A percentile compares a stretch with the other conserved stretches of the same genome.
Evolutionary conservation across 2,329 filamentous ascomycete species (phyloP).

Genomic region (Hypoxylon sp.): DNA sequence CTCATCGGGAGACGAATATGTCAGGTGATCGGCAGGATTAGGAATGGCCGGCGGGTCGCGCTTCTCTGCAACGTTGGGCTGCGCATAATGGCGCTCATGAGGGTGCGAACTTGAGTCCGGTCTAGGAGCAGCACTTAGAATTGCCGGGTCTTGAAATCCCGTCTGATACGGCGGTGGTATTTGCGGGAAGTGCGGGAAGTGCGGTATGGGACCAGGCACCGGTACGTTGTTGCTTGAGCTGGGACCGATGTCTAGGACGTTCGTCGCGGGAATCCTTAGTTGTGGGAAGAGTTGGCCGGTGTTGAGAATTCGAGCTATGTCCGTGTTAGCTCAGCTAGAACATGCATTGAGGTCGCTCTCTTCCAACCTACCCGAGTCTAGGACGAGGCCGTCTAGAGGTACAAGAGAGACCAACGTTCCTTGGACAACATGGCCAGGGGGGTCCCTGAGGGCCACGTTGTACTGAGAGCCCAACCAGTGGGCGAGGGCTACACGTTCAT

Average conservation of each 20-base stretch:
- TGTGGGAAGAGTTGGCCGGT: slow-evolving; percentile 40
- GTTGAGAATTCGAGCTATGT: slow-evolving; percentile 35
- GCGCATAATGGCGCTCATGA: slow-evolving; percentile 43
- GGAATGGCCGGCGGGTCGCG: slow-evolving; percentile 46
- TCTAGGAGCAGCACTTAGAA: slow-evolving; percentile 73
- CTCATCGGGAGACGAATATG: slow-evolving; percentile 46
- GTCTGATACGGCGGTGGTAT: slow-evolving; percentile 51
- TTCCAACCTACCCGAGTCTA: slow-evolving; percentile 42
- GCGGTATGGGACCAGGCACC: slow-evolving; percentile 44
- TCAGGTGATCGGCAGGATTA: slow-evolving; percentile 45
- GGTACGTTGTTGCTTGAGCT: not conserved
- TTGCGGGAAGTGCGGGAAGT: slow-evolving; percentile 39
- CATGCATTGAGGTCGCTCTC: not conserved
- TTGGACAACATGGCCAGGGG: slow-evolving; percentile 41
- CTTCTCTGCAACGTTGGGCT: slow-evolving; percentile 52
- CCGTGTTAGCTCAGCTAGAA: slow-evolving; percentile 21
- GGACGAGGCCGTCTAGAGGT: slow-evolving; percentile 44
- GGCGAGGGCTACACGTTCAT: slow-evolving; percentile 27
- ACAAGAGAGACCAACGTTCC: slow-evolving; percentile 44
- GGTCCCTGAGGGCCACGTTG: slow-evolving; percentile 44
- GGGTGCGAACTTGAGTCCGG: slow-evolving; percentile 52
- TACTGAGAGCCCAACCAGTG: slow-evolving; percentile 47
- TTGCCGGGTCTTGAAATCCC: slow-evolving; percentile 83
- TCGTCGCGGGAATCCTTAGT: slow-evolving; percentile 42
- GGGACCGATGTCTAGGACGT: slow-evolving; percentile 48